Evolutionary conservation across 805 yeast species (phyloP).

Genomic region (Lipomyces kockii): DNA sequence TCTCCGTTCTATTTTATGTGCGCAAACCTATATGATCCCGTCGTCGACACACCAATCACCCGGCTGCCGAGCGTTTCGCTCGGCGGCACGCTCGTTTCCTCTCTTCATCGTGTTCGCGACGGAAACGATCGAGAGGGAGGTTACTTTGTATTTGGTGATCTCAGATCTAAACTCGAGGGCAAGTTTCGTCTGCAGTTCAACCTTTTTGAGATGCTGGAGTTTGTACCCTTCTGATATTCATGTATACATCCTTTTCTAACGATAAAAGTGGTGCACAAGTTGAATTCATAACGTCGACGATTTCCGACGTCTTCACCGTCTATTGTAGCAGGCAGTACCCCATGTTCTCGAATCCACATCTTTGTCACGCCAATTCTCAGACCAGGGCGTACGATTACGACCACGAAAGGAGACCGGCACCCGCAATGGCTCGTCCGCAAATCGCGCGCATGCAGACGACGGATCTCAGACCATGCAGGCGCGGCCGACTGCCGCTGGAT

Average conservation of each 20-base stretch:
- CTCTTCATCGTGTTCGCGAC: conserved; percentile 36
- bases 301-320: conserved; percentile 34
- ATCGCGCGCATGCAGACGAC: background rate
- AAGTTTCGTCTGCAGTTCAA: conserved; percentile 35
- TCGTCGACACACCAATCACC: conserved; percentile 19
- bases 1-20: conserved; percentile 37
- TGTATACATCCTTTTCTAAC: background rate
- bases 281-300: conserved; percentile 29
- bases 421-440: background rate
- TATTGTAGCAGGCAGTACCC: conserved; percentile 34
- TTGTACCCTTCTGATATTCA: background rate
- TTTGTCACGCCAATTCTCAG: conserved; percentile 37
- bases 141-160: conserved; percentile 38
- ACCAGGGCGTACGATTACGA: conserved; percentile 39
- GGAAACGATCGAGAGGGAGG: conserved; percentile 34
- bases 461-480: background rate
- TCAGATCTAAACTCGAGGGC: conserved; percentile 35
- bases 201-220: conserved; percentile 37
- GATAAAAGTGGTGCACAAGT: conserved; percentile 33
- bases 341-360: conserved; percentile 37
- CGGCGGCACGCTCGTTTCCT: conserved; percentile 37
- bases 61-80: conserved; percentile 34
- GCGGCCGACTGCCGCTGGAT: background rate
- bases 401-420: conserved; percentile 33
- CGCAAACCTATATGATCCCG: conserved; percentile 31